phyloP scores from a whole-genome alignment of 352 stramenopile species.

The Phytophthora crassamura region DNA sequence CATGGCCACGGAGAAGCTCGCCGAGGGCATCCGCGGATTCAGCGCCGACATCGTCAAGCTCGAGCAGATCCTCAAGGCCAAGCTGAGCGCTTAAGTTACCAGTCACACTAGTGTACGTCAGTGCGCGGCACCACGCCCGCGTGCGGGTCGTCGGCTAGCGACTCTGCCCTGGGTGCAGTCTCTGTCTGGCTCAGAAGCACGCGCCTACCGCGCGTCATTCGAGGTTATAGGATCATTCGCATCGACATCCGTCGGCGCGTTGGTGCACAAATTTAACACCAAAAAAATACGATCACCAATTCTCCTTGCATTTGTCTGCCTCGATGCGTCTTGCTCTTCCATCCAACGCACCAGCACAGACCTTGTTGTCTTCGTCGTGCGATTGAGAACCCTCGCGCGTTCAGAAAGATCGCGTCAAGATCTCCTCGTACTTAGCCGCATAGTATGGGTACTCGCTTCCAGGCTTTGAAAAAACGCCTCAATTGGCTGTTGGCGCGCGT shows the following conservation, averaged over 20 bases:
- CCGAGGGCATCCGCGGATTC: constrained; percentile 98
- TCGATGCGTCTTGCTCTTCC: too few species aligned
- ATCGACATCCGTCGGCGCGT: constrained; percentile 3
- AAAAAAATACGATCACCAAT: constrained; percentile 12
- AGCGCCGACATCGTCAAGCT: constrained; percentile 98
- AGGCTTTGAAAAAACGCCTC: background rate
- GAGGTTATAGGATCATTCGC: constrained; percentile 23
- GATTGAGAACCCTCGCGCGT: background rate
- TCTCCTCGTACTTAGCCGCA: constrained; percentile 46
- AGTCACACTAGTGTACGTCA: background rate
- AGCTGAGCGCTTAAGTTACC: constrained; percentile 85
- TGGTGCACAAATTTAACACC: constrained; percentile 27
- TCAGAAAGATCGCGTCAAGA: constrained; percentile 34
- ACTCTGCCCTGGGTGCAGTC: too few species aligned
- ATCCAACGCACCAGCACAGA: background rate
- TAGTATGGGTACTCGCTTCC: background rate
- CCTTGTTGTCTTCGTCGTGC: background rate
- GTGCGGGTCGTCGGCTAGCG: background rate
- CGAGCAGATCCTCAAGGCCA: constrained; percentile 97
- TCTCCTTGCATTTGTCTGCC: background rate
- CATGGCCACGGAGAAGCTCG: constrained; percentile 98
- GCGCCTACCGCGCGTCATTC: background rate
- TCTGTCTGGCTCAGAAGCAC: background rate
- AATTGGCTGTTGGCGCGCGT: constrained; percentile 39
- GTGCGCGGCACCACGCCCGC: background rate